Percentiles rank a stretch among this genome's conserved stretches.
Evolutionary conservation across 148 eudicot genomes (phyloP).

Genomic region (Fallopia convolvulus): DNA sequence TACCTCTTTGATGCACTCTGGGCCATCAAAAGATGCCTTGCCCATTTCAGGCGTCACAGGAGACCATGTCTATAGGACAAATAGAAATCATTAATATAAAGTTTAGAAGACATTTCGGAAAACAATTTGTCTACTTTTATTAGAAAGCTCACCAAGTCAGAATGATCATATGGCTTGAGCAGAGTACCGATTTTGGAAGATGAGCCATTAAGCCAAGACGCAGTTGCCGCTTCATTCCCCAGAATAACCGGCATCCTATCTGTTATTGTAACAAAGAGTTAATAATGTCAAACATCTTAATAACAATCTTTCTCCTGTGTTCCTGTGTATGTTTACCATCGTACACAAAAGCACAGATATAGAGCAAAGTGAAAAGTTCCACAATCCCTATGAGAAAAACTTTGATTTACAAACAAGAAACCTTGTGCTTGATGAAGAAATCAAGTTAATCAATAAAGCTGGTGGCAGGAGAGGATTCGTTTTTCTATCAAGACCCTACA

Average conservation of each 20-base stretch:
- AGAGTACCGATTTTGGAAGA: constrained; percentile 47
- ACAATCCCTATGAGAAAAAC: not conserved
- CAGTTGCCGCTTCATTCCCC: constrained; percentile 56
- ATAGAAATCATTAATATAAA: not conserved
- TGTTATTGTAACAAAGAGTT: constrained; percentile 18
- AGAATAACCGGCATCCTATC: constrained; percentile 98
- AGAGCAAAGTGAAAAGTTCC: not conserved
- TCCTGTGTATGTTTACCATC: not conserved
- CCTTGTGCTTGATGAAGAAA: not conserved
- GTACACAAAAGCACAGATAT: not conserved
- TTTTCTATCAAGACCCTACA: not conserved
- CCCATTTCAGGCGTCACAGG: constrained; percentile 86
- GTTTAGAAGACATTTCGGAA: not conserved
- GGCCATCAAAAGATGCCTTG: constrained; percentile 78
- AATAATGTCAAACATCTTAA: not conserved
- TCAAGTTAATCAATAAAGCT: not conserved
- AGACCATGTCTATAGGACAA: constrained; percentile 64
- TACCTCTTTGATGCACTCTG: constrained; percentile 96
- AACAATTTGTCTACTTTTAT: not conserved
- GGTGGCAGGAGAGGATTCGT: not conserved
- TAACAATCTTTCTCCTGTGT: not conserved
- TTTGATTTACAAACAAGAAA: not conserved
- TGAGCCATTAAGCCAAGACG: constrained; percentile 63
- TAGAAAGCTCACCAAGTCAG: constrained; percentile 58
- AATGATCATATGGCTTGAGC: constrained; percentile 68